phyloP scores from a whole-genome alignment of 108 stramenopile genomes.

The Craspedostauros australis region DNA sequence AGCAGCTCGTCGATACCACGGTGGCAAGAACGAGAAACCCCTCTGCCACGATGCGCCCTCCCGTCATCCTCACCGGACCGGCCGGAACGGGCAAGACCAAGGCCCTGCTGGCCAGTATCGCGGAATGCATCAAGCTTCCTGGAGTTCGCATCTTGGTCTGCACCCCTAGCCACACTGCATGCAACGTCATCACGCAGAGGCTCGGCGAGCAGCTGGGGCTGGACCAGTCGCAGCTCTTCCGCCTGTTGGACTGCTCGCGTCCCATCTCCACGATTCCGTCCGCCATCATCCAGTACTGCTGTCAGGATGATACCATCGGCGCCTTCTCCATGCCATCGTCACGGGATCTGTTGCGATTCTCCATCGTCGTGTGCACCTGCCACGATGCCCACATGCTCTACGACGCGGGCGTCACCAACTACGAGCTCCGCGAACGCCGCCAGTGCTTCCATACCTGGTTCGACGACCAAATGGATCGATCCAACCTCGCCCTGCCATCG shows the following conservation, averaged over 20 bases:
- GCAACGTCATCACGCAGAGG: constrained; percentile 56
- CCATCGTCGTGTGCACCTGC: constrained; percentile 63
- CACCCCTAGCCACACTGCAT: constrained; percentile 67
- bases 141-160: constrained; percentile 46
- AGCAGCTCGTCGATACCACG: constrained; percentile 49
- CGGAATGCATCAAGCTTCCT: constrained; percentile 7
- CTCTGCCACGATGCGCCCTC: constrained; percentile 37
- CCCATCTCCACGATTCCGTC: constrained; percentile 45
- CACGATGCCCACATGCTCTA: constrained; percentile 56
- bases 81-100: constrained; percentile 65
- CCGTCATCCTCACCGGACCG: constrained; percentile 68
- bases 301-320: constrained; percentile 18
- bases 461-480: not conserved
- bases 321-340: constrained; percentile 42
- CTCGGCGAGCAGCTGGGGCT: constrained; percentile 26
- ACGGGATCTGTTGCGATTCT: constrained; percentile 36
- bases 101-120: constrained; percentile 40
- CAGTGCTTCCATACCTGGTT: constrained; percentile 18
- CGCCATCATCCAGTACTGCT: constrained; percentile 41
- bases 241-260: constrained; percentile 41
- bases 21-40: constrained; percentile 43
- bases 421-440: constrained; percentile 36
- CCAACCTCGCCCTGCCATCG: no score
- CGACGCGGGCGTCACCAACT: constrained; percentile 53
- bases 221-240: constrained; percentile 40